phyloP scores from a whole-genome alignment of 805 yeast genomes.

The Metschnikowia picachoensis region DNA sequence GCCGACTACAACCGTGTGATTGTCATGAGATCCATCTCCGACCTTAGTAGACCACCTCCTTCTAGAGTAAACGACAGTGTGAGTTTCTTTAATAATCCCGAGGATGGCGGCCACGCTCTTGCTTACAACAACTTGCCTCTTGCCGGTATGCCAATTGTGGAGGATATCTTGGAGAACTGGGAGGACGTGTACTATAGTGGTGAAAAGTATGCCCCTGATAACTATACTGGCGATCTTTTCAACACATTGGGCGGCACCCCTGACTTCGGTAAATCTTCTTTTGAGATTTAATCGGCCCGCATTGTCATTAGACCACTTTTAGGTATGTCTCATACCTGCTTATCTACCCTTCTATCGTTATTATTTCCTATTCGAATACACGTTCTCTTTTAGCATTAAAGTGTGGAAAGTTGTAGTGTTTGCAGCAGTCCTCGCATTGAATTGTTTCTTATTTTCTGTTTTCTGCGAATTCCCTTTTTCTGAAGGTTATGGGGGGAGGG shows the following conservation, averaged over 20 bases:
- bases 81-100: constrained; percentile 45
- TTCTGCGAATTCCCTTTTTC: too few relatives aligned
- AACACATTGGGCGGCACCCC: constrained; percentile 48
- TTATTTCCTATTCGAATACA: too few relatives aligned
- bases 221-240: constrained; percentile 59
- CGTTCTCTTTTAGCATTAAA: too few relatives aligned
- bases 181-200: constrained; percentile 27
- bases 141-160: constrained; percentile 52
- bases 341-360: too few relatives aligned
- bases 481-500: too few relatives aligned
- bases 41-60: constrained; percentile 53
- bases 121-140: constrained; percentile 47
- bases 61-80: constrained; percentile 40
- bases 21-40: constrained; percentile 57
- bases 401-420: too few relatives aligned
- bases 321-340: too few relatives aligned
- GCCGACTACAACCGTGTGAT: constrained; percentile 56
- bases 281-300: constrained; percentile 13
- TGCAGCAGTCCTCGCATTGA: too few relatives aligned
- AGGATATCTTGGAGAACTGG: constrained; percentile 51
- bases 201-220: constrained; percentile 38
- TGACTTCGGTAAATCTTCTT: constrained; percentile 31
- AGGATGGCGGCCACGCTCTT: constrained; percentile 49
- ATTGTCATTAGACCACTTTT: too few relatives aligned
- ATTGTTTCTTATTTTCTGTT: too few relatives aligned